Evolutionary conservation across 192 early-diverging fungal genomes (phyloP), one percentile per base, ranked within the genome.

Genomic region (Backusella circina): DNA sequence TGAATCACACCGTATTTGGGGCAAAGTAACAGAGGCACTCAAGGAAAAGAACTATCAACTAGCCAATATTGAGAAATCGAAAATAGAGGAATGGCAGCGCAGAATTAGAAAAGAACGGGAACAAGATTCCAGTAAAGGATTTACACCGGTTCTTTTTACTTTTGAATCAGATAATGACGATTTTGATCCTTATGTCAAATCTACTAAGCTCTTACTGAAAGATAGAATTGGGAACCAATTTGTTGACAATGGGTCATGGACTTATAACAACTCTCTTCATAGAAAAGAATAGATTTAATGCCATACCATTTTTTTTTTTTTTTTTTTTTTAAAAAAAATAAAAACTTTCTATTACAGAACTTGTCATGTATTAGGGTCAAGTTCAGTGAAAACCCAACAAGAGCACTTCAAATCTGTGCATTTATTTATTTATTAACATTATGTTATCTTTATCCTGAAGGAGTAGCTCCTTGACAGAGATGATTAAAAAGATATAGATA

Each of bases 1-100:
- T 18, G 93, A 94, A 71, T 90, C 90, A 67, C 91, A 90, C 65
- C 84, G 83, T 26, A 83, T 94, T 28, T 94, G 93, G 93, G 80
- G 86, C 30, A 75, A 77, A 57, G 90, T 92, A 21, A 83, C 91
- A 0, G 84, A 90, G 33, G 91, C 93, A 2, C 82, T 94, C 37
- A 86, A 84, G 50, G 75, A 75, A 41, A 89, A 88, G 65, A 86
- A 93, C 78, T 94, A 89, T 66, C 77, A 86, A 15, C 76, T 83
- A 3, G 93, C 93, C 2, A 91, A 90, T 18, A 80, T 77, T 30
- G 87, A 91, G 71, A 94, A 94, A 79, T 81, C 88, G 3, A 85
- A 80, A 47, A 90, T 93, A n/a, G 92, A 93, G 72, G 89, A 92
- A 23, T 79, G 78, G 23, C 90, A 93, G 82, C 85, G 92, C 7